Conservation (phyloP, 306 rosid species). For the Pachyrhizus erosus region DNA sequence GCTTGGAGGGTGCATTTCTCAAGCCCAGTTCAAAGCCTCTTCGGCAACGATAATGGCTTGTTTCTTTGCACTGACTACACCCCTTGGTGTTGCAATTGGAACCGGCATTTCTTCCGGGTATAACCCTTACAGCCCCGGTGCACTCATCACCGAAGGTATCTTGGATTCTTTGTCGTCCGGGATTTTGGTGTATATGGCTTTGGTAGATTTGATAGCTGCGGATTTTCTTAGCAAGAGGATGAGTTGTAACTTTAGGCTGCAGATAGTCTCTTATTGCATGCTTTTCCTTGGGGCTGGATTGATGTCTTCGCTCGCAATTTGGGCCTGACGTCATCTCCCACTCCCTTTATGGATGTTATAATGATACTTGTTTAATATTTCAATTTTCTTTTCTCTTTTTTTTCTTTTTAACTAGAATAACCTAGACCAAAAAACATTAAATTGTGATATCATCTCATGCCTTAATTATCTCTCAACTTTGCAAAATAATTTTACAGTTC, state of each 20-base stretch:
- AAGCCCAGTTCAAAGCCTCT: constrained; percentile 78
- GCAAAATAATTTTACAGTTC: too few relatives aligned
- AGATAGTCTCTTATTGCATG: constrained; percentile 73
- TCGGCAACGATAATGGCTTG: constrained; percentile 79
- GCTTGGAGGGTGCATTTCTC: constrained; percentile 95
- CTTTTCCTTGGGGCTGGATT: constrained; percentile 96
- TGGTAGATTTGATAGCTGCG: constrained; percentile 93
- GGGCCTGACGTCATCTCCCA: constrained; percentile 61
- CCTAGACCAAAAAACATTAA: too few relatives aligned
- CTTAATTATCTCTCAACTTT: too few relatives aligned
- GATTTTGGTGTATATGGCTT: constrained; percentile 90
- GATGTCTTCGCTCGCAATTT: constrained; percentile 88
- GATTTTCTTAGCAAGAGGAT: constrained; percentile 94
- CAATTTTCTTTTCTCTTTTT: neutral
- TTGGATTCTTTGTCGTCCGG: constrained; percentile 87
- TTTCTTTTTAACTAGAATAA: too few relatives aligned
- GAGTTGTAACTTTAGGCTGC: constrained; percentile 95
- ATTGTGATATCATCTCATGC: too few relatives aligned
- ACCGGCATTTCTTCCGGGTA: constrained; percentile 65
- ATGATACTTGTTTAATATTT: neutral
- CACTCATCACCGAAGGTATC: constrained; percentile 75
- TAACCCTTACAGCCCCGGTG: constrained; percentile 74
- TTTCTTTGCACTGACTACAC: constrained; percentile 87
- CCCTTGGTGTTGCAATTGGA: constrained; percentile 76
- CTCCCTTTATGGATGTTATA: neutral